These are phyloP conservation scores for Berkeleyomyces rouxiae DNA, from an alignment of 2,329 filamentous ascomycete genomes.

Conservation along the genomic window DNA sequence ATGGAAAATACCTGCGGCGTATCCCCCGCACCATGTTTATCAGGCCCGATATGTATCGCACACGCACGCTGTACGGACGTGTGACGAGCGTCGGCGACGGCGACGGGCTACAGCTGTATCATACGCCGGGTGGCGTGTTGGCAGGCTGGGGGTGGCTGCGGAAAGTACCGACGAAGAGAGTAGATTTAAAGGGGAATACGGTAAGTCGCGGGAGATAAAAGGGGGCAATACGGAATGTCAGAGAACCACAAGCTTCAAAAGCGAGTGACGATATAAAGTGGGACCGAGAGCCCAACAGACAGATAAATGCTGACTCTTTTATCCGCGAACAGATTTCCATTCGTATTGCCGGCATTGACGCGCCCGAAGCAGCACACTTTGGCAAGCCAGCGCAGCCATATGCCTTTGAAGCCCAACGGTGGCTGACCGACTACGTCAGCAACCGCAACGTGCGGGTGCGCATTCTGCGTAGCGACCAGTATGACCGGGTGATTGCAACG, in stretches of 20 bases:
- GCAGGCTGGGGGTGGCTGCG: slow-evolving; percentile 89
- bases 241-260: not conserved
- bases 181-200: slow-evolving; percentile 58
- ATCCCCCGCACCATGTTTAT: slow-evolving; percentile 67
- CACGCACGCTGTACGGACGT: slow-evolving; percentile 59
- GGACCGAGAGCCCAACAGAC: not conserved
- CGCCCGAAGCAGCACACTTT: slow-evolving; percentile 85
- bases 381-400: slow-evolving; percentile 75
- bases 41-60: slow-evolving; percentile 56
- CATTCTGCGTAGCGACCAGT: slow-evolving; percentile 76
- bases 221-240: not conserved
- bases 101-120: slow-evolving; percentile 86
- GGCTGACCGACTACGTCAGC: slow-evolving; percentile 58
- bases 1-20: slow-evolving; percentile 64
- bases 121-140: slow-evolving; percentile 78
- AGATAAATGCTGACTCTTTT: not conserved
- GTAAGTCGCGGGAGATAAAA: slow-evolving; percentile 30
- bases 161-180: slow-evolving; percentile 50
- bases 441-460: slow-evolving; percentile 63
- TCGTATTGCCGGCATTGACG: slow-evolving; percentile 80
- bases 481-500: slow-evolving; percentile 76
- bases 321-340: slow-evolving; percentile 55
- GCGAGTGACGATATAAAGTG: not conserved
- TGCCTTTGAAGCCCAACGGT: slow-evolving; percentile 62
- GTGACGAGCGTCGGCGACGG: slow-evolving; percentile 94